Conservation (phyloP, 2,329 filamentous ascomycete species). For the Cordyceps fumosorosea region DNA sequence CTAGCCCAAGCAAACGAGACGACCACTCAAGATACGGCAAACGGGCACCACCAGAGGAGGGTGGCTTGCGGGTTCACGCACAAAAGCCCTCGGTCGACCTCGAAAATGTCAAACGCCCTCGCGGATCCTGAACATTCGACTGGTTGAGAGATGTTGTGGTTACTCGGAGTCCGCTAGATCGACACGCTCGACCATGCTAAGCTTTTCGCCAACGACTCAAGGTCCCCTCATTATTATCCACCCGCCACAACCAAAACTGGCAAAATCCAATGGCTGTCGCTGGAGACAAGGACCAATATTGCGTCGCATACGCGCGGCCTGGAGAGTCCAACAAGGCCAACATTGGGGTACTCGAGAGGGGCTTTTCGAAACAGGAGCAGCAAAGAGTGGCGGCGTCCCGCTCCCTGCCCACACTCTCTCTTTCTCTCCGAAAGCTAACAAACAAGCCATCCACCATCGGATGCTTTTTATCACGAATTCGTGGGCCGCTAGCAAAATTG, state of each 20-base stretch:
- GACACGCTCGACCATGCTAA: background rate
- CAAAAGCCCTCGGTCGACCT: background rate
- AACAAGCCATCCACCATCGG: background rate
- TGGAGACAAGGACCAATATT: background rate
- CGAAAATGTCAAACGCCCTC: background rate
- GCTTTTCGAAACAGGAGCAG: background rate
- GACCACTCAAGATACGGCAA: background rate
- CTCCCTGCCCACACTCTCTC: background rate
- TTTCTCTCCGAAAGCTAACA: background rate
- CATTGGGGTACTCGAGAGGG: background rate
- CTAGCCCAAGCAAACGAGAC: background rate
- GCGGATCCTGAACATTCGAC: background rate
- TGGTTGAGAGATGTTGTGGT: background rate
- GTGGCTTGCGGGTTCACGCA: background rate
- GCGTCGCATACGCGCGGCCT: background rate
- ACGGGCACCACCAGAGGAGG: too few species aligned
- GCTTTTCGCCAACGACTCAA: background rate
- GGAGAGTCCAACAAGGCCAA: background rate
- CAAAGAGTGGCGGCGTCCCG: background rate
- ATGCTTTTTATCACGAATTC: background rate
- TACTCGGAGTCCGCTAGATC: background rate
- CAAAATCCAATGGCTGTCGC: background rate
- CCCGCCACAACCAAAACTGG: background rate
- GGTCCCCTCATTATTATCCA: constrained; percentile 3
- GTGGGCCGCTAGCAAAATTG: background rate